Evolutionary conservation across 2,329 filamentous ascomycete genomes (phyloP), one percentile per base, ranked within the genome.

Genomic region (Hyphodiscus sp.): DNA sequence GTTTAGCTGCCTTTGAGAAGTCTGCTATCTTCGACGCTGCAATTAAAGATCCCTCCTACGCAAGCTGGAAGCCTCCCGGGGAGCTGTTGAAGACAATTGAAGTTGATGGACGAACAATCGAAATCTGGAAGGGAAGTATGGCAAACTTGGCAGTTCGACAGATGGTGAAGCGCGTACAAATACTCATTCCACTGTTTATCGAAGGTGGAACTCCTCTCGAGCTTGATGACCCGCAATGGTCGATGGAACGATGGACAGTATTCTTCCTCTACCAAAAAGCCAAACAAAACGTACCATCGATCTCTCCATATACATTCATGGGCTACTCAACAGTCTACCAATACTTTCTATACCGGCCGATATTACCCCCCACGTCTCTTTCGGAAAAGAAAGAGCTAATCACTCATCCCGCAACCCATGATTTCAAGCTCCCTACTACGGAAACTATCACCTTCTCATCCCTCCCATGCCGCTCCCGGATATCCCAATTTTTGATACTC

Each of bases 301-400:
- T 78, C 1, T 61, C 76, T 15, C 74, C 79, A n/a, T 96, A 96
- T 68, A 80, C 82, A 2, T 89, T 99, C 60, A 84, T 89, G 38
- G 94, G 94, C 53, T 97, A 95, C 70, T 85, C 87, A 16, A 97
- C 92, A 1, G 85, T 92, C 33, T 96, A 96, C 71, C 84, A 89
- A 48, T 92, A 91, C 73, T 96, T 87, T 76, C 75, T 80, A 58
- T 82, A 81, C 56, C 76, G 77, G 20, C 71, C 75, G 0, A 69
- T 70, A 0, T 74, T 76, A 2, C 73, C 75, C 8, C 71, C 75
- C 10, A 59, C 69, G 2, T 73, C 71, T 30, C 67, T 74, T 13
- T 30, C 51, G 55, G 60, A 51, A 57, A 63, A 64, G 58, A 29
- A 63, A 63, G n/a, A 58, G 48, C 59, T 68, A 50, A 66, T 77